Evolutionary conservation across 2,329 filamentous ascomycete genomes (phyloP), one percentile per base, ranked within the genome.

Genomic region (Magnaporthiopsis poae): DNA sequence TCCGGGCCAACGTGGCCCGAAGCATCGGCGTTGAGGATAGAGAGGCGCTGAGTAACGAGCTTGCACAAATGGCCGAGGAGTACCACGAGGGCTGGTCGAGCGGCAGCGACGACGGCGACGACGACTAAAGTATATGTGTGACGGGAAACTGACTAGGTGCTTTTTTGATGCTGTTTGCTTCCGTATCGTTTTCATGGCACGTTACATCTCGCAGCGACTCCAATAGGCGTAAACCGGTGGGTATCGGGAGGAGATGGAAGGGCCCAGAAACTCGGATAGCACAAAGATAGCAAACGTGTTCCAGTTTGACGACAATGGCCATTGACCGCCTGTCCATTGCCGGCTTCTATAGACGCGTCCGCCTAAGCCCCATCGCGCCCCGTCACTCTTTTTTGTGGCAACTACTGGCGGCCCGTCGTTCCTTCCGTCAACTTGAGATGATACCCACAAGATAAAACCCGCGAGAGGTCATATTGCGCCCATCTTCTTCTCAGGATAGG

Each of bases 51-150:
- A 86, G 87, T 62, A 95, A 96, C 73, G 88, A 90, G 15, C 80
- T 99, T 59, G 87, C 90, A 31, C 89, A 90, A 68, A 88, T 98
- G 72, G 89, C 90, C 1, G 93, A 96, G 73, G 90, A 90, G 68
- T 98, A 97, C 75, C 88, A 91, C 71, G 91, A 95, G 68, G 92
- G 92, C 1, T 96, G 91, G 90, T 88, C 87, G 15, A 92, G 89
- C 72, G 91, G 88, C 31, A 89, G 86, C 67, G 90, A 91, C 71
- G 83, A 87, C 11, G 88, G 86, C 27, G 87, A 91, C 67, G 88
- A 91, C 64, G 81, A 84, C 3, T 66, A 21, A 56, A 13, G 46
- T 25, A 21, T 5, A 63, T 18, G 8, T 36, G 61, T 56, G 8
- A 21, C 46, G 21, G 18, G 21, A 2, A 8, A 8, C 46, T n/a